Evolutionary conservation across 768 basidiomycete species (phyloP), one percentile per base, ranked within the genome.

Genomic region (Leccinum truebloodii): DNA sequence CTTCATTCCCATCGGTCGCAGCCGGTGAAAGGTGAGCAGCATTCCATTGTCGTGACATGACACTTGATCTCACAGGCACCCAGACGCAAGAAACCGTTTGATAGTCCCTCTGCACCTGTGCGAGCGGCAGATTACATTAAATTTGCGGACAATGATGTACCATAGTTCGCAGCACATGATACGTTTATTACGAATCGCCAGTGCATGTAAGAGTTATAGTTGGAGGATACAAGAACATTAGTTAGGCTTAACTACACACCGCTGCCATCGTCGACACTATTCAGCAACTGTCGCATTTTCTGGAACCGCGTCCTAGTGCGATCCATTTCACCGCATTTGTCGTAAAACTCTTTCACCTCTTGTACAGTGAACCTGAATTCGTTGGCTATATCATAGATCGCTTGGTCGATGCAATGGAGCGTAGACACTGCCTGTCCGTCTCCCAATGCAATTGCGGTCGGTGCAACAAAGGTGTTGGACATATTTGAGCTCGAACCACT

Each of bases 1-100:
- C 91, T 2, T 95, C 94, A 3, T 99, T 98, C 75, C 97, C 97
- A 32, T 95, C 93, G 39, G 86, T 90, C 26, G 97, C 97, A 24
- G 96, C 95, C 18, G 97, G 97, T 39, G 97, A 99, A 79, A 94
- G 89, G 93, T 94, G 66, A 57, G 86, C 55, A 49, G 18, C 20
- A 7, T 32, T 35, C 18, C 13, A 54, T 35, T 58, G 50, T 12
- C n/a, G 20, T 34, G 30, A 28, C 58, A 14, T n/a, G 28, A 30
- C 32, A n/a, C 44, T 41, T 63, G 30, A 67, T 55, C 32, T 63
- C 54, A 52, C 54, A 54, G 57, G 59, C 55, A 64, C 48, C 63
- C 48, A 94, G 92, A 73, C 86, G 87, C 64, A 83, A 87, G 46
- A 92, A 90, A 69, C 85, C 86, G 3, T 89, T 86, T 66, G 86